Evolutionary conservation across 257 asterid species (phyloP).

Genomic region (Rhazya stricta): DNA sequence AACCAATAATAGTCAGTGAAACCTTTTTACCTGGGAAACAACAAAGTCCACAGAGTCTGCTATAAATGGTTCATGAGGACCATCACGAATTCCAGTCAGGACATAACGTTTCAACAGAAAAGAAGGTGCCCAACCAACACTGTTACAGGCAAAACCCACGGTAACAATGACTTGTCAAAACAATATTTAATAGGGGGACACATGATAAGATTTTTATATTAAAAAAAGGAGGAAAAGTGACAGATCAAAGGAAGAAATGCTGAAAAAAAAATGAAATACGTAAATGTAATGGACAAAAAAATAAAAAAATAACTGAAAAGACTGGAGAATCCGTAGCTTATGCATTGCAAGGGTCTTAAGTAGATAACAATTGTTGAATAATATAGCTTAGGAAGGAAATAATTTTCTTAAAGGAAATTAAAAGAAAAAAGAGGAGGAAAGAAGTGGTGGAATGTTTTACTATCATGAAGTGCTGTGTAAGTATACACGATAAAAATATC

Average conservation of each 20-base stretch:
- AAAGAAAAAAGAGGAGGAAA: background rate
- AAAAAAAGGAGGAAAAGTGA: background rate
- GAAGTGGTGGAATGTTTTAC: background rate
- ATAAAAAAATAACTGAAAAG: background rate
- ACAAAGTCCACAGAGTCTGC: conserved; percentile 98
- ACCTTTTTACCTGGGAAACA: conserved; percentile 78
- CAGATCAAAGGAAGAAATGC: background rate
- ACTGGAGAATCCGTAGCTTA: background rate
- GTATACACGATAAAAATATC: background rate
- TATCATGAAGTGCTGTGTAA: background rate
- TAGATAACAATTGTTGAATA: background rate
- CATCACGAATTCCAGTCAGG: conserved; percentile 80
- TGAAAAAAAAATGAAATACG: background rate
- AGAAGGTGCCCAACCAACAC: conserved; percentile 94
- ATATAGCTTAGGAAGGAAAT: no score
- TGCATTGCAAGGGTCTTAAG: background rate
- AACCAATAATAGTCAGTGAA: background rate
- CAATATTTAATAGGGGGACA: background rate
- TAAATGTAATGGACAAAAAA: background rate
- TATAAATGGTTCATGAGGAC: conserved; percentile 96
- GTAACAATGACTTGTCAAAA: conserved; percentile 4
- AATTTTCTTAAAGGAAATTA: no score
- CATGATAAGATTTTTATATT: background rate
- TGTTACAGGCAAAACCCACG: conserved; percentile 37
- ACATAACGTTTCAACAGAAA: conserved; percentile 88